A percentile compares a stretch with the other conserved stretches of the same genome.
These are phyloP conservation scores for Kodamaea ohmeri DNA, from an alignment of 1,139 yeast species.

Conservation along the genomic window DNA sequence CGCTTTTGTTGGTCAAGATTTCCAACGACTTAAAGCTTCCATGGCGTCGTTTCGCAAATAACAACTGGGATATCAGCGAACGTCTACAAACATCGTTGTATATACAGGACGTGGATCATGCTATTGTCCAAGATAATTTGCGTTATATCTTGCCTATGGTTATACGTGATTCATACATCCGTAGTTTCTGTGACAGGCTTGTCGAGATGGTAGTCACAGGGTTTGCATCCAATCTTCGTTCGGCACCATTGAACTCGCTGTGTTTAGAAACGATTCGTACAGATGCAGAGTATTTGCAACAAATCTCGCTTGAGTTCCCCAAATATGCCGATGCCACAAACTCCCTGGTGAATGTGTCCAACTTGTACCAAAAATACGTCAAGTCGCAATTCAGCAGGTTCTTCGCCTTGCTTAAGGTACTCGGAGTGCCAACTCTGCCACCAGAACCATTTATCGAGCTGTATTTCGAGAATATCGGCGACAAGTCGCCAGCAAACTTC, in stretches of 20 bases:
- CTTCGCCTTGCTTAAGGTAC: slow-evolving; percentile 63
- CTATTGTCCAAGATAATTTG: slow-evolving; percentile 44
- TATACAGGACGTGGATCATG: slow-evolving; percentile 53
- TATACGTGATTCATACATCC: slow-evolving; percentile 65
- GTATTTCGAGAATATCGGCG: slow-evolving; percentile 68
- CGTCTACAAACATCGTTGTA: slow-evolving; percentile 64
- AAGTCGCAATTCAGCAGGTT: slow-evolving; percentile 49
- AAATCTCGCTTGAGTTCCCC: slow-evolving; percentile 54
- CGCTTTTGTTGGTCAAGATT: slow-evolving; percentile 55
- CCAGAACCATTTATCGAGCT: slow-evolving; percentile 59
- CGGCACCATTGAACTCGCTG: slow-evolving; percentile 62
- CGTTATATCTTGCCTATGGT: slow-evolving; percentile 55
- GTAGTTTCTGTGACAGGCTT: slow-evolving; percentile 74
- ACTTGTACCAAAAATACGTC: slow-evolving; percentile 49
- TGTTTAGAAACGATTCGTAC: slow-evolving; percentile 80
- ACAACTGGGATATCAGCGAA: slow-evolving; percentile 57
- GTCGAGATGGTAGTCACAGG: slow-evolving; percentile 62
- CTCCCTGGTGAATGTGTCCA: slow-evolving; percentile 23
- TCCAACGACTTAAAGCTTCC: slow-evolving; percentile 61
- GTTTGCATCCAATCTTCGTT: slow-evolving; percentile 56
- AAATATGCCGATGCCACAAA: slow-evolving; percentile 26
- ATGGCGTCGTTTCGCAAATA: slow-evolving; percentile 84
- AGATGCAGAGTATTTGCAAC: slow-evolving; percentile 66
- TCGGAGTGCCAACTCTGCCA: slow-evolving; percentile 64
- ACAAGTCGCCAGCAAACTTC: slow-evolving; percentile 60